These are phyloP conservation scores for Sugiyamaella boreocaroliniensis DNA, from an alignment of 805 yeast genomes.

Conservation along the genomic window DNA sequence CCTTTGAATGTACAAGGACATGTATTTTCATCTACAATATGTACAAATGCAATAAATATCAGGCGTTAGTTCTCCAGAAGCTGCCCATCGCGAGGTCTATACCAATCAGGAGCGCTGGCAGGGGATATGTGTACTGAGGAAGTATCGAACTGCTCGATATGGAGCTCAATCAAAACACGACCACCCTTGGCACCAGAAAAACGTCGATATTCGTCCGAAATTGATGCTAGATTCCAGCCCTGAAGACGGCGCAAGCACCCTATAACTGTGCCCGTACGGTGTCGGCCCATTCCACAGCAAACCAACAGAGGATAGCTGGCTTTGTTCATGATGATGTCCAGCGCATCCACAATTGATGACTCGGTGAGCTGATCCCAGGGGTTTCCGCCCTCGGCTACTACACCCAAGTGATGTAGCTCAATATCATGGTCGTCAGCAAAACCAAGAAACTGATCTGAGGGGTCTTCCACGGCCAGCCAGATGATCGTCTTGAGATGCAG, in stretches of 20 bases:
- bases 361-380: constrained; percentile 97
- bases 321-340: constrained; percentile 64
- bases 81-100: constrained; percentile 12
- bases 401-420: constrained; percentile 73
- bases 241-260: constrained; percentile 89
- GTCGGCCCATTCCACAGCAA: constrained; percentile 98
- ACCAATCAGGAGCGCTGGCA: constrained; percentile 44
- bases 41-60: neutral
- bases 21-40: too few relatives aligned
- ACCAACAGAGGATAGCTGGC: constrained; percentile 79
- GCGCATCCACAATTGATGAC: constrained; percentile 67
- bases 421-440: constrained; percentile 71
- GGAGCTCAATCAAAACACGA: constrained; percentile 80
- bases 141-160: constrained; percentile 68
- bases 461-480: constrained; percentile 96
- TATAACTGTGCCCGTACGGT: constrained; percentile 92
- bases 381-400: constrained; percentile 73
- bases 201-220: constrained; percentile 87
- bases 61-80: neutral
- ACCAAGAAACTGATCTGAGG: constrained; percentile 77
- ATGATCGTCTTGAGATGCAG: constrained; percentile 71
- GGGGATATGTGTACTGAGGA: constrained; percentile 38
- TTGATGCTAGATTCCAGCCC: constrained; percentile 97
- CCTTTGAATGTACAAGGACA: too few relatives aligned
- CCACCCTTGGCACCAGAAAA: constrained; percentile 93